Conservation (phyloP, 495 filamentous ascomycete species). For the Aspergillus taichungensis region DNA sequence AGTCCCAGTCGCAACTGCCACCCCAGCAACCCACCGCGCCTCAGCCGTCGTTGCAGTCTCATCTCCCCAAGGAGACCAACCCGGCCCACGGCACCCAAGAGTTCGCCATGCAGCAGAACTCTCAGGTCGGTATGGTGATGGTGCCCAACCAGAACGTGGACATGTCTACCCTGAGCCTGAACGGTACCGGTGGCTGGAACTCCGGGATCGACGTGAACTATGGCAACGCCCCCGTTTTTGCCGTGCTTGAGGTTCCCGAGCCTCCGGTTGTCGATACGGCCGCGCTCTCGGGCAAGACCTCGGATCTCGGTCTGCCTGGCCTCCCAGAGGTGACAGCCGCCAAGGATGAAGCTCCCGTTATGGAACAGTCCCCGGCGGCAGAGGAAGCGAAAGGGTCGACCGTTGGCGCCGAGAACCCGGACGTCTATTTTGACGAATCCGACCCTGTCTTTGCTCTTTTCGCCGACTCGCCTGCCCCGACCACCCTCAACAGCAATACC, state of each 20-base stretch:
- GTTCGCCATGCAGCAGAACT: constrained; percentile 50
- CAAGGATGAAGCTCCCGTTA: constrained; percentile 43
- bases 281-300: constrained; percentile 58
- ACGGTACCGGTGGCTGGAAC: constrained; percentile 42
- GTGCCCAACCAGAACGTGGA: constrained; percentile 67
- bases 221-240: constrained; percentile 69
- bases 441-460: constrained; percentile 54
- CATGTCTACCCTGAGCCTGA: constrained; percentile 50
- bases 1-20: constrained; percentile 27
- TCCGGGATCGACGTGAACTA: constrained; percentile 45
- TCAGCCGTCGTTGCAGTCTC: constrained; percentile 23
- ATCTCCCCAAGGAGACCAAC: constrained; percentile 52
- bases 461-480: constrained; percentile 35
- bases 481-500: constrained; percentile 5
- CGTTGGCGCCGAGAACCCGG: constrained; percentile 27
- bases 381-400: constrained; percentile 22
- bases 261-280: constrained; percentile 55
- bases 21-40: constrained; percentile 18
- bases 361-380: constrained; percentile 33
- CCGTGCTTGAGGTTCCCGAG: constrained; percentile 67
- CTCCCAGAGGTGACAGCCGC: constrained; percentile 20
- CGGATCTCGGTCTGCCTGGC: constrained; percentile 26
- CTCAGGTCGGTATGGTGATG: constrained; percentile 61
- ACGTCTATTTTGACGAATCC: constrained; percentile 48
- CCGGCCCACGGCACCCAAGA: constrained; percentile 44